phyloP scores from a whole-genome alignment of 2,329 filamentous ascomycete species.

The Ophiocordyceps camponoti-leonardi region DNA sequence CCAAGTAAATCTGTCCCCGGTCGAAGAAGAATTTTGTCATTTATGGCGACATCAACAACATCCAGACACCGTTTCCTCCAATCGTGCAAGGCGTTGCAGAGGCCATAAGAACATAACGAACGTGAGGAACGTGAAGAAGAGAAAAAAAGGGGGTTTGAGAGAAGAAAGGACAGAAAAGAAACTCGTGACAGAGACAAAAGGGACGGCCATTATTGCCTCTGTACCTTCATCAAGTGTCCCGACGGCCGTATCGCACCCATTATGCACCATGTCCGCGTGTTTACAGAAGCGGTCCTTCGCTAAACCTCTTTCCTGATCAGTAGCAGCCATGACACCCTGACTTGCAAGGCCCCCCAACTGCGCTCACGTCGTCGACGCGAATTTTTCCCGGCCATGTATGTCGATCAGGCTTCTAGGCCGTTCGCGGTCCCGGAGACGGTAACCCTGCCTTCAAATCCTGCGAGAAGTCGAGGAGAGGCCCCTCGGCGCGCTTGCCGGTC shows the following conservation, averaged over 20 bases:
- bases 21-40: not conserved
- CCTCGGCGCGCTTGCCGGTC: conserved; percentile 28
- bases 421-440: conserved; percentile 11
- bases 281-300: too few species aligned
- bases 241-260: too few species aligned
- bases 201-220: not conserved
- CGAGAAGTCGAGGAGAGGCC: conserved; percentile 38
- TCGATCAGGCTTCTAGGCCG: not conserved
- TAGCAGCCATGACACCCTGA: not conserved
- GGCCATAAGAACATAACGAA: not conserved
- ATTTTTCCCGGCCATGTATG: not conserved
- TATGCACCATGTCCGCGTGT: too few species aligned
- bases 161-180: not conserved
- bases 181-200: not conserved
- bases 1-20: too few species aligned
- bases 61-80: not conserved
- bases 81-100: not conserved
- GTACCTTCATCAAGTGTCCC: too few species aligned
- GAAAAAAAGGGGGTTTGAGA: too few species aligned
- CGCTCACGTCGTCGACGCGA: not conserved
- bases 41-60: not conserved
- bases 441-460: conserved; percentile 33
- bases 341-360: not conserved
- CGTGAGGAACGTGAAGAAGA: not conserved
- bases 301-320: too few species aligned